phyloP scores from a whole-genome alignment of 2,329 filamentous ascomycete species.

The Colletotrichum godetiae region DNA sequence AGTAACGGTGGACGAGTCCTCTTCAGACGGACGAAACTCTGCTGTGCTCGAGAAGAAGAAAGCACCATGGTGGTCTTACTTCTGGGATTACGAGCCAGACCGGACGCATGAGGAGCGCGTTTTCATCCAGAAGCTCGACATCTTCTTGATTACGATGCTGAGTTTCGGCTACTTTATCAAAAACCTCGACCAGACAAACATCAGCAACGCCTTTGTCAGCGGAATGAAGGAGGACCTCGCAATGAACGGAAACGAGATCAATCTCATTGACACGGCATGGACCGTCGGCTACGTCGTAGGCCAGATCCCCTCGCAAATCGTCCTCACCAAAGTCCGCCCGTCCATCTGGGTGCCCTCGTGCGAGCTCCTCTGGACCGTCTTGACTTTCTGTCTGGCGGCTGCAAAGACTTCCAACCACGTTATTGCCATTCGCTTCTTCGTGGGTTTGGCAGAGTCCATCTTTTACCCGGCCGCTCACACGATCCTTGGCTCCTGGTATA shows the following conservation, averaged over 20 bases:
- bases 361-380: conserved; percentile 40
- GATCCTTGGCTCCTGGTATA: conserved; percentile 58
- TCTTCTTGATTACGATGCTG: conserved; percentile 35
- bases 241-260: conserved; percentile 43
- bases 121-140: conserved; percentile 43
- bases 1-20: conserved; percentile 14
- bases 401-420: conserved; percentile 45
- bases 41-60: background rate
- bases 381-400: conserved; percentile 30
- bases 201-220: conserved; percentile 42
- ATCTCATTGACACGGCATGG: conserved; percentile 39
- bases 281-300: conserved; percentile 41
- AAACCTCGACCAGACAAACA: conserved; percentile 42
- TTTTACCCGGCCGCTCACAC: conserved; percentile 44
- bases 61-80: conserved; percentile 48
- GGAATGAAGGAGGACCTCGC: conserved; percentile 43
- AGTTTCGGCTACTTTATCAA: conserved; percentile 37
- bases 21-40: conserved; percentile 1
- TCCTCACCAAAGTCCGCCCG: conserved; percentile 42
- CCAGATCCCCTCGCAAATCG: conserved; percentile 43
- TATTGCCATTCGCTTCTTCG: conserved; percentile 55
- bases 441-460: conserved; percentile 53
- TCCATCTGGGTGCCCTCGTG: conserved; percentile 43
- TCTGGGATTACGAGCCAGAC: conserved; percentile 42
- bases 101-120: conserved; percentile 40